Evolutionary conservation across 495 filamentous ascomycete species (phyloP).

Genomic region (Penicillium soppii): DNA sequence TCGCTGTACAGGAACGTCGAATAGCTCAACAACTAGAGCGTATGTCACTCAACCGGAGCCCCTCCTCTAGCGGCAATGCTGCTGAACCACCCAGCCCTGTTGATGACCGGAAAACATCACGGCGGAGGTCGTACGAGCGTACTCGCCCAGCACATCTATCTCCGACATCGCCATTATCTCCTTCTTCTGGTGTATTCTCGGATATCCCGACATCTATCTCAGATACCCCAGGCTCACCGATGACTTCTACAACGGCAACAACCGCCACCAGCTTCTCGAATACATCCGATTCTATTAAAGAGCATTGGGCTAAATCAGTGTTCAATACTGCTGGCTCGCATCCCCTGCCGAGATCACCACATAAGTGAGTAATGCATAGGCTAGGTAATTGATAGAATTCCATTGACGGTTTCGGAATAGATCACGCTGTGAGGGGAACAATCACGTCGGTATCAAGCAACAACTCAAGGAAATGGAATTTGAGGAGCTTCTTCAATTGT

Average conservation of each 20-base stretch:
- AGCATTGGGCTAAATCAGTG: conserved; percentile 55
- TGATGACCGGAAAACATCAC: conserved; percentile 29
- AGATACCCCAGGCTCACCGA: conserved; percentile 41
- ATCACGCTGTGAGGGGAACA: conserved; percentile 49
- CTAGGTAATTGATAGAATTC: neutral
- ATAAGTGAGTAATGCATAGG: conserved; percentile 34
- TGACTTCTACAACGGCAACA: conserved; percentile 31
- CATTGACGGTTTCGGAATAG: conserved; percentile 22
- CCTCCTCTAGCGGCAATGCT: conserved; percentile 28
- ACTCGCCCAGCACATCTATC: conserved; percentile 29
- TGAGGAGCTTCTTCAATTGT: conserved; percentile 47
- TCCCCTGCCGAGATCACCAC: conserved; percentile 30
- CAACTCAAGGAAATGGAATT: conserved; percentile 37
- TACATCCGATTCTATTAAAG: conserved; percentile 23
- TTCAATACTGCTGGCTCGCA: conserved; percentile 45
- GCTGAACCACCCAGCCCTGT: conserved; percentile 28
- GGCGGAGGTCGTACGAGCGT: conserved; percentile 43
- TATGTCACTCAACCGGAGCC: conserved; percentile 32
- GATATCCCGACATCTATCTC: conserved; percentile 41
- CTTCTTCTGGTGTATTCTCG: conserved; percentile 29
- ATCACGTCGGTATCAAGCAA: conserved; percentile 35
- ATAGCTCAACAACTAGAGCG: conserved; percentile 35
- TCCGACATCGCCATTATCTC: conserved; percentile 29
- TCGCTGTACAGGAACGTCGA: conserved; percentile 39
- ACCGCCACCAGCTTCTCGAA: conserved; percentile 35